Conservation (phyloP, 805 yeast genomes). For the Cyberlindnera subsufficiens region DNA sequence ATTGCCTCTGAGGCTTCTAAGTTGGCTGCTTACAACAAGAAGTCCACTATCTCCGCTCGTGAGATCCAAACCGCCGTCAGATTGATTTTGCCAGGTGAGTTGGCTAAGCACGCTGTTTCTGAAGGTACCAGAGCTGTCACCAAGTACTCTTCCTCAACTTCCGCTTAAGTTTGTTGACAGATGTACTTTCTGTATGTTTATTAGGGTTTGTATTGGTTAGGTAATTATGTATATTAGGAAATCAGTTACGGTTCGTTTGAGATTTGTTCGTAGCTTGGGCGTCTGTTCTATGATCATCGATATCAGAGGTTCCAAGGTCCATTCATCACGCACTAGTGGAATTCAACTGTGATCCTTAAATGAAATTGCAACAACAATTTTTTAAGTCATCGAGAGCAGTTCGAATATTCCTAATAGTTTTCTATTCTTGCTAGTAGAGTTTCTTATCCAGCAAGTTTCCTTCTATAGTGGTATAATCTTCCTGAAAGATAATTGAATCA, state of each 20-base stretch:
- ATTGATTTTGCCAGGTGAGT: conserved; percentile 97
- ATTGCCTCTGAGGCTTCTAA: conserved; percentile 97
- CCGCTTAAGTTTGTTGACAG: conserved; percentile 28
- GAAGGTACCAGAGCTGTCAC: conserved; percentile 99
- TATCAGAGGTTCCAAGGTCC: no score
- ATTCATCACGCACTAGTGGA: no score
- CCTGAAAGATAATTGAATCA: no score
- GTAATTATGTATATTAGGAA: conserved; percentile 26
- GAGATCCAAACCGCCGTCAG: conserved; percentile 99
- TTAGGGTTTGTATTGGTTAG: conserved; percentile 25
- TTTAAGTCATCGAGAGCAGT: no score
- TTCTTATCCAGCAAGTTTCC: no score
- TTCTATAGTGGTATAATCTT: no score
- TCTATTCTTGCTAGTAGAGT: no score
- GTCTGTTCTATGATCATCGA: no score
- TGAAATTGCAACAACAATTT: no score
- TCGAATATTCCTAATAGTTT: no score
- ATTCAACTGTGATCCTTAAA: no score
- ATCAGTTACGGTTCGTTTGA: conserved; percentile 23
- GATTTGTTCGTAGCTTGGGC: not conserved
- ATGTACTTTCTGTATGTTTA: conserved; percentile 15
- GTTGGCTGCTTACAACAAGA: conserved; percentile 98
- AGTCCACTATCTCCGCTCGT: conserved; percentile 96
- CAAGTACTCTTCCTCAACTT: conserved; percentile 76
- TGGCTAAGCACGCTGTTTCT: conserved; percentile 97